A percentile compares a stretch with the other conserved stretches of the same genome.
These are phyloP conservation scores for Prunus armeniaca DNA, from an alignment of 306 rosid species.

Conservation along the genomic window DNA sequence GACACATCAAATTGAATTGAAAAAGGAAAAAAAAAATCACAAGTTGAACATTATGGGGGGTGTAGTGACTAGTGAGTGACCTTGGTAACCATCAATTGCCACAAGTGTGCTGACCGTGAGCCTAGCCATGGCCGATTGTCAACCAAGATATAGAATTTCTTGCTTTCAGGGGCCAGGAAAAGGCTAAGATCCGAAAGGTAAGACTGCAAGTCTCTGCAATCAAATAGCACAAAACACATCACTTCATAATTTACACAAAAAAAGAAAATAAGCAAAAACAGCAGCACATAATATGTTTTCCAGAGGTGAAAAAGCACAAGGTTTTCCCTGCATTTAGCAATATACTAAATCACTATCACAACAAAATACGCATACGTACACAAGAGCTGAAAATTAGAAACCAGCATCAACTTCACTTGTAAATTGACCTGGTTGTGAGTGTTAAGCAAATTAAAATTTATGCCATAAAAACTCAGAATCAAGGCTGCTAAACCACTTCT, in stretches of 20 bases:
- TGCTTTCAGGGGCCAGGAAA: constrained; percentile 73
- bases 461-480: neutral
- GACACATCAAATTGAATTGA: too few relatives aligned
- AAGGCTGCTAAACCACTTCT: too few relatives aligned
- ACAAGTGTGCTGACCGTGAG: constrained; percentile 68
- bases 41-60: neutral
- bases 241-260: constrained; percentile 12
- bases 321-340: neutral
- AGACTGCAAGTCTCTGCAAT: constrained; percentile 91
- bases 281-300: neutral
- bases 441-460: constrained; percentile 1
- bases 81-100: constrained; percentile 99
- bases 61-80: constrained; percentile 30
- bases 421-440: neutral
- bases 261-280: neutral
- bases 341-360: neutral
- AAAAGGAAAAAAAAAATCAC: neutral
- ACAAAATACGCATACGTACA: neutral
- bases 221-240: constrained; percentile 20
- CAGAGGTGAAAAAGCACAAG: neutral
- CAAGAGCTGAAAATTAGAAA: neutral
- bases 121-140: constrained; percentile 94
- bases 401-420: too few relatives aligned
- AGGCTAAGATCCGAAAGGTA: constrained; percentile 86
- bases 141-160: constrained; percentile 73